Evolutionary conservation across 805 yeast species (phyloP).

Genomic region (Hanseniaspora vineae): DNA sequence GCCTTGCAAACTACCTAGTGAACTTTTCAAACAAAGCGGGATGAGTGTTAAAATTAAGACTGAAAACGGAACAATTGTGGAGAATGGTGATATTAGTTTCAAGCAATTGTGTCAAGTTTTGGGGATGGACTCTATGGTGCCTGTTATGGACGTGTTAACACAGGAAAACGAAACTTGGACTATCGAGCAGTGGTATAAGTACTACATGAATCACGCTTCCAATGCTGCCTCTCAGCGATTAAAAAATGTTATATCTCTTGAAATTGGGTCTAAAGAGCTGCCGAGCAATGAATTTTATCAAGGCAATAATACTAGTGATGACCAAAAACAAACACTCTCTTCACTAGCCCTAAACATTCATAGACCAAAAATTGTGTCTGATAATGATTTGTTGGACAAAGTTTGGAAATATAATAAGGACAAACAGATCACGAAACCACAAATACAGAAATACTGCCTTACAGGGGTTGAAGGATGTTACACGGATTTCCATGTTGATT

Average conservation of each 20-base stretch:
- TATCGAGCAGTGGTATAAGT: slow-evolving; percentile 60
- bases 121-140: slow-evolving; percentile 53
- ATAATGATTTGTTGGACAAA: slow-evolving; percentile 54
- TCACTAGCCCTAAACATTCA: slow-evolving; percentile 23
- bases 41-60: background rate
- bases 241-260: slow-evolving; percentile 74
- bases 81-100: background rate
- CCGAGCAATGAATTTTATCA: slow-evolving; percentile 31
- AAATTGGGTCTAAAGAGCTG: slow-evolving; percentile 27
- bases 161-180: slow-evolving; percentile 58
- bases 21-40: background rate
- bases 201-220: slow-evolving; percentile 35
- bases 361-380: slow-evolving; percentile 55
- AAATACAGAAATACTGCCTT: slow-evolving; percentile 63
- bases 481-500: slow-evolving; percentile 86
- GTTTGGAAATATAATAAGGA: slow-evolving; percentile 37
- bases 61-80: background rate
- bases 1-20: background rate
- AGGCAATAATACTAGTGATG: slow-evolving; percentile 27
- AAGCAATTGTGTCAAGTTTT: slow-evolving; percentile 41
- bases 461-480: slow-evolving; percentile 75
- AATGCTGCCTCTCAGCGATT: slow-evolving; percentile 35
- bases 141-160: slow-evolving; percentile 81
- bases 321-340: too few species aligned
- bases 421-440: slow-evolving; percentile 28